Conservation (phyloP, 306 rosid species). For the Sicyos edulis region DNA sequence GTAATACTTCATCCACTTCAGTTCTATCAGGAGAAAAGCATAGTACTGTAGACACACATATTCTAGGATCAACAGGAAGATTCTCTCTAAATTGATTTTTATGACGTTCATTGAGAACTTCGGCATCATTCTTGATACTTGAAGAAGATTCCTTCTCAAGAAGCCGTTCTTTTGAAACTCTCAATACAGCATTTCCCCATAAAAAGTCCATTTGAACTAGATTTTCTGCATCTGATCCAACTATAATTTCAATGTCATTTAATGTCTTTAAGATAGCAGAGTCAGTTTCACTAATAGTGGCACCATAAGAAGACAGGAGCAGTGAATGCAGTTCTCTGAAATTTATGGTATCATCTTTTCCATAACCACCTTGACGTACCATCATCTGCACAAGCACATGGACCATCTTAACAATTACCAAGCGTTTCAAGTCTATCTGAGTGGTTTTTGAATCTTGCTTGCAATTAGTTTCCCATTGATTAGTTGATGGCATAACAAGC, state of each 20-base stretch:
- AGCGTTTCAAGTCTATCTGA: conserved; percentile 32
- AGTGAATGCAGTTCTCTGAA: conserved; percentile 51
- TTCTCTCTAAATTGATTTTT: conserved; percentile 58
- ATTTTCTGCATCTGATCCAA: conserved; percentile 31
- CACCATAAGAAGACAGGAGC: conserved; percentile 63
- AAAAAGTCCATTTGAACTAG: conserved; percentile 34
- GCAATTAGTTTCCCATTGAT: conserved; percentile 25
- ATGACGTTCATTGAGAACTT: conserved; percentile 47
- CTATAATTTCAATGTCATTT: conserved; percentile 52
- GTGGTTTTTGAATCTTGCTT: conserved; percentile 25
- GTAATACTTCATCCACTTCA: conserved; percentile 37
- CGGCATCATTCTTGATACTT: conserved; percentile 39
- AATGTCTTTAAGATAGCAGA: conserved; percentile 54
- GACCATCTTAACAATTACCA: conserved; percentile 67
- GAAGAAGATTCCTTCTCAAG: conserved; percentile 28
- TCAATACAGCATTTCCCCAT: conserved; percentile 50
- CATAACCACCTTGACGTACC: conserved; percentile 32
- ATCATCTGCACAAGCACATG: conserved; percentile 36
- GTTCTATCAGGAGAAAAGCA: conserved; percentile 59
- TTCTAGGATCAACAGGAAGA: conserved; percentile 61
- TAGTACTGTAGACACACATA: conserved; percentile 66
- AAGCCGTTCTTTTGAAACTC: conserved; percentile 33
- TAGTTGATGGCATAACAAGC: conserved; percentile 42
- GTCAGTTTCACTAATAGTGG: conserved; percentile 54
- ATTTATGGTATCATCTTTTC: conserved; percentile 46